Evolutionary conservation across 2,329 filamentous ascomycete genomes (phyloP).

Genomic region (Penicillium sumatraense): DNA sequence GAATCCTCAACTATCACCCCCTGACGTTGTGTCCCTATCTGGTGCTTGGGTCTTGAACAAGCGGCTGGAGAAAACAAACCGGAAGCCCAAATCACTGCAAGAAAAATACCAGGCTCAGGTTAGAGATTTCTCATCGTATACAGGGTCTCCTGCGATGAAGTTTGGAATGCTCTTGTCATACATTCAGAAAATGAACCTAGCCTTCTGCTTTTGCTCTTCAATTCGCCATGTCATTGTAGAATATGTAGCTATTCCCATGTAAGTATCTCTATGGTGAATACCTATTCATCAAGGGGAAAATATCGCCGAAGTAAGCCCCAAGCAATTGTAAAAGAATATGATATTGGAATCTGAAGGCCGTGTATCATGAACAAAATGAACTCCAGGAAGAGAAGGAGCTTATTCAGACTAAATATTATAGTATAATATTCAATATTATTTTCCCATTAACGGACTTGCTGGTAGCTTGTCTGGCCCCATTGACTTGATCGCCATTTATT

Average conservation of each 20-base stretch:
- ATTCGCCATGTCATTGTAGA: slow-evolving; percentile 13
- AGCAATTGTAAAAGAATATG: not conserved
- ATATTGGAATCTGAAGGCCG: not conserved
- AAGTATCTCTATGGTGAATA: too few relatives aligned
- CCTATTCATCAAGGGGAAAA: too few relatives aligned
- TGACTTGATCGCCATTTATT: slow-evolving; percentile 19
- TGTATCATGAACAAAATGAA: not conserved
- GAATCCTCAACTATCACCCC: not conserved
- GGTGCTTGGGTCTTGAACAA: slow-evolving; percentile 1
- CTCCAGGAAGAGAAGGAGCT: not conserved
- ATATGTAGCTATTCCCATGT: too few relatives aligned
- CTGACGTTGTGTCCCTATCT: slow-evolving; percentile 12
- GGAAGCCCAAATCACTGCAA: not conserved
- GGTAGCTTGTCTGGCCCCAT: slow-evolving; percentile 16
- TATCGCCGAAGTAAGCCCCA: not conserved
- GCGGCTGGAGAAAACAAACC: slow-evolving; percentile 3
- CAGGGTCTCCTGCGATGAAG: not conserved
- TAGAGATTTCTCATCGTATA: slow-evolving; percentile 12
- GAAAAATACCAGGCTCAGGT: not conserved
- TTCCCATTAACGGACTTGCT: slow-evolving; percentile 2
- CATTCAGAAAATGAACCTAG: slow-evolving; percentile 1
- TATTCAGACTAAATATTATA: not conserved
- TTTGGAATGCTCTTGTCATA: not conserved
- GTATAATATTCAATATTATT: not conserved
- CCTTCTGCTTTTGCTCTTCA: not conserved